Percentiles rank a stretch among this genome's conserved stretches.
phyloP scores from a whole-genome alignment of 2,329 filamentous ascomycete species.

The Microdochium bolleyi region DNA sequence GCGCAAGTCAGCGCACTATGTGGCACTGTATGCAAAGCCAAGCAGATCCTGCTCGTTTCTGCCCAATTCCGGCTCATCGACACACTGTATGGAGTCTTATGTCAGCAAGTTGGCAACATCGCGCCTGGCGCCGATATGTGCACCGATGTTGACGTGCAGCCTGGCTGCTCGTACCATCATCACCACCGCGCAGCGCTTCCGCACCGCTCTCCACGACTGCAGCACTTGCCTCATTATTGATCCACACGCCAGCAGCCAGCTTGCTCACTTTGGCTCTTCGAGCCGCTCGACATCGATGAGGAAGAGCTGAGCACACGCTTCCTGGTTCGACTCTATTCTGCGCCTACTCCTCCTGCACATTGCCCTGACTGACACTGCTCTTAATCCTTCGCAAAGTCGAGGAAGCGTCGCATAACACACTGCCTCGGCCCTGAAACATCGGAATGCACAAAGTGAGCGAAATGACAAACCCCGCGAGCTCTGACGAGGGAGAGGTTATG shows the following conservation, averaged over 20 bases:
- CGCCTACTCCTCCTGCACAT: conserved; percentile 13
- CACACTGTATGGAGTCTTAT: too few species aligned
- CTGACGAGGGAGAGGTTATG: conserved; percentile 81
- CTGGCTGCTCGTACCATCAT: too few species aligned
- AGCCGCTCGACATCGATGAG: conserved; percentile 13
- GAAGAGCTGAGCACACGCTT: conserved; percentile 19
- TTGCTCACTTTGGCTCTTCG: conserved; percentile 2
- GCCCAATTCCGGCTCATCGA: too few species aligned
- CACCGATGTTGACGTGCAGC: too few species aligned
- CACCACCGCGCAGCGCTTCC: too few species aligned
- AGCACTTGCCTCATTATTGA: not conserved
- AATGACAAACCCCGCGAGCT: conserved; percentile 43
- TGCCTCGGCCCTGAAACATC: conserved; percentile 7
- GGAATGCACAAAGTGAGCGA: conserved; percentile 18
- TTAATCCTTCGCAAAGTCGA: conserved; percentile 12
- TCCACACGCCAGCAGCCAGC: not conserved
- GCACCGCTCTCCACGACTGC: too few species aligned
- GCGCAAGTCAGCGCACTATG: too few species aligned
- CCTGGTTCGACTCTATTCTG: conserved; percentile 25
- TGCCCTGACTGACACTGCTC: conserved; percentile 18
- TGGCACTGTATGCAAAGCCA: too few species aligned
- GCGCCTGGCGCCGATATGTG: too few species aligned
- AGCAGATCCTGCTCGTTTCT: too few species aligned
- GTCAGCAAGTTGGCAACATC: too few species aligned
- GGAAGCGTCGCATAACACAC: conserved; percentile 8